Percentiles rank a stretch among this genome's conserved stretches.
phyloP scores from a whole-genome alignment of 257 asterid species.

The Nicotiana attenuata region DNA sequence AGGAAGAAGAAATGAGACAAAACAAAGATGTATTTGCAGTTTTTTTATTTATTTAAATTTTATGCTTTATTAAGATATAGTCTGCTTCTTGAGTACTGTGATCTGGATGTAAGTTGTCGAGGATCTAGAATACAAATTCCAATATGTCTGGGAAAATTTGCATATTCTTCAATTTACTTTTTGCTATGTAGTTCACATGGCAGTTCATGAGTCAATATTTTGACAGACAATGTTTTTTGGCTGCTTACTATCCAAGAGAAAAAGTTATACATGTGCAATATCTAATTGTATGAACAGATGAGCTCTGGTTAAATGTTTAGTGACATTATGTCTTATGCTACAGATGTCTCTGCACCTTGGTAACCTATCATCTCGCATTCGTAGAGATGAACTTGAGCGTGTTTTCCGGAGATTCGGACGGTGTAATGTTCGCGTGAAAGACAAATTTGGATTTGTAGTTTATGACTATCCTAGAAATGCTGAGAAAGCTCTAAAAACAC shows the following conservation, averaged over 20 bases:
- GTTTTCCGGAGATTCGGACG: conserved; percentile 56
- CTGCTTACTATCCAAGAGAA: not conserved
- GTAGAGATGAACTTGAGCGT: conserved; percentile 41
- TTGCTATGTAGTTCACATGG: not conserved
- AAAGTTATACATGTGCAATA: not conserved
- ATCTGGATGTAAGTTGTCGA: not conserved
- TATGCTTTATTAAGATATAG: not conserved
- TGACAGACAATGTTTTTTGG: not conserved
- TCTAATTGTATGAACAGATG: not conserved
- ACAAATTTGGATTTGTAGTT: conserved; percentile 52
- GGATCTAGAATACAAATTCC: not conserved
- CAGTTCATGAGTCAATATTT: not conserved
- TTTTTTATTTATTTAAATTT: not conserved
- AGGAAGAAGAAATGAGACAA: not conserved
- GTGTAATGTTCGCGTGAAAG: conserved; percentile 47
- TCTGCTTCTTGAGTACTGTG: not conserved
- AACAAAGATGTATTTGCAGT: not conserved
- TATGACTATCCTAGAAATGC: conserved; percentile 54
- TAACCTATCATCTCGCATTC: conserved; percentile 40
- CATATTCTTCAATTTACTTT: not conserved
- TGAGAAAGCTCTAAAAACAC: conserved; percentile 52
- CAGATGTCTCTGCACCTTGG: conserved; percentile 74
- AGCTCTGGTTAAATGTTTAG: not conserved
- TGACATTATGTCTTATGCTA: conserved; percentile 8
- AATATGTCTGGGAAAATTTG: not conserved